Conservation (phyloP, 140 eudicot species). For the Oenanthe javanica region DNA sequence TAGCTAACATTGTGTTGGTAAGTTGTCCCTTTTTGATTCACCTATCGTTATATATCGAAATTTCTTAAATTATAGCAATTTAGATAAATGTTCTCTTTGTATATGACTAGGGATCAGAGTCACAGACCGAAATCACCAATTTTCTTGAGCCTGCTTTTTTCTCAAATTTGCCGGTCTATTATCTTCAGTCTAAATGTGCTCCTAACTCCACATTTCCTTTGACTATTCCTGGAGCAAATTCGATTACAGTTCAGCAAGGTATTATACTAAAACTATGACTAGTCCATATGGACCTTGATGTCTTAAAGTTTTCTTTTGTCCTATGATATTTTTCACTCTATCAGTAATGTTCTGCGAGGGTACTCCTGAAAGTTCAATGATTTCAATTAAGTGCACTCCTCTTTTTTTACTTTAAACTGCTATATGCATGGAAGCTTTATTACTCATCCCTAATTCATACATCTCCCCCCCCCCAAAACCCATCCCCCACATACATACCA, state of each 20-base stretch:
- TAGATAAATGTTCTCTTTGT: not conserved
- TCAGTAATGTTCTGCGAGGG: not conserved
- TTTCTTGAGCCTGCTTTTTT: conserved; percentile 69
- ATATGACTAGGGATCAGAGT: conserved; percentile 65
- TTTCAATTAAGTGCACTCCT: not conserved
- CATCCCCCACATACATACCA: not conserved
- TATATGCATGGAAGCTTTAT: not conserved
- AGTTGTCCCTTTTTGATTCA: conserved; percentile 18
- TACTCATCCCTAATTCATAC: not conserved
- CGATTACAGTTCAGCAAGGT: conserved; percentile 50
- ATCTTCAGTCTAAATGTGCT: conserved; percentile 54
- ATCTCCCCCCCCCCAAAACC: not conserved
- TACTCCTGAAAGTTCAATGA: not conserved
- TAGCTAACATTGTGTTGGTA: conserved; percentile 57
- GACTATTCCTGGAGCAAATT: conserved; percentile 31
- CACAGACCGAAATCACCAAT: conserved; percentile 31
- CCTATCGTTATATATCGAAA: not conserved
- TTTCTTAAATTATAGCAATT: too few species aligned
- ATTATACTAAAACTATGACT: not conserved
- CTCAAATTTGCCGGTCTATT: conserved; percentile 51
- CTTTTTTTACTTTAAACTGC: not conserved
- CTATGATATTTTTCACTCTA: not conserved
- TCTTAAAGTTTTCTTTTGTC: not conserved
- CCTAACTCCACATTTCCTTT: conserved; percentile 48
- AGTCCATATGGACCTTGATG: not conserved